Base-by-base conservation (phyloP, 2,329 filamentous ascomycete genomes). In the Claviceps capensis region DNA sequence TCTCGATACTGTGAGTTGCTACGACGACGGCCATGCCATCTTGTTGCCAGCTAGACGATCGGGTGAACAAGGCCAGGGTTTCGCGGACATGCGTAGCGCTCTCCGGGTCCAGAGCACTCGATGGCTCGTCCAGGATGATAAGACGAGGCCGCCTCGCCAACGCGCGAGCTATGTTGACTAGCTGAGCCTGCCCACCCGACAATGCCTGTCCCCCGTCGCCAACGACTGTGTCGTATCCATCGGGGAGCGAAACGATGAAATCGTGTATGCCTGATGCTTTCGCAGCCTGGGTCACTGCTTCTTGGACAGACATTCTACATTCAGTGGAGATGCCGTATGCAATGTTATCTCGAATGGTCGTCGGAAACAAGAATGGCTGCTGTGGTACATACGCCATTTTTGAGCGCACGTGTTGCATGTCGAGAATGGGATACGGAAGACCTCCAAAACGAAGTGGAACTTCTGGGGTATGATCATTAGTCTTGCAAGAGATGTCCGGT, bases 71-170 rank as follows among this genome's bases (percentile, higher is more conserved):
- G 38, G 65, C 65, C 42, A 95, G 73, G 0, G 83, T 83, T 8
- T 76, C 67, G 13, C 85, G 72, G 3, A 96, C 76, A 1, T 75
- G 67, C 2, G 74, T 74, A 0, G 86, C 82, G 41, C 77, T 83
- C 58, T 83, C 78, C 0, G 76, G 73, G 61, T 96, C 90, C 0
- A 97, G 72, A 0, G 85, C 84, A 26, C 82, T 86, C 0, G 90
- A 96, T 1, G 89, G 87, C 68, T 96, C 90, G 60, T 97, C 91
- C 2, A 96, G 69, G 2, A 96, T 76, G 16, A 96, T 69, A 2
- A 96, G 71, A 42, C 77, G 74, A 0, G 89, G 89, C 14, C 75
- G 71, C 0, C 88, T 76, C 0, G 86, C 76, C 0, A 96, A 71
- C 0, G 89, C 88, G 1, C 90, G 75, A 0, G 90, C 88, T 54